Base-by-base conservation (phyloP, 179 eudicot genomes). In the Nepenthes alata region DNA sequence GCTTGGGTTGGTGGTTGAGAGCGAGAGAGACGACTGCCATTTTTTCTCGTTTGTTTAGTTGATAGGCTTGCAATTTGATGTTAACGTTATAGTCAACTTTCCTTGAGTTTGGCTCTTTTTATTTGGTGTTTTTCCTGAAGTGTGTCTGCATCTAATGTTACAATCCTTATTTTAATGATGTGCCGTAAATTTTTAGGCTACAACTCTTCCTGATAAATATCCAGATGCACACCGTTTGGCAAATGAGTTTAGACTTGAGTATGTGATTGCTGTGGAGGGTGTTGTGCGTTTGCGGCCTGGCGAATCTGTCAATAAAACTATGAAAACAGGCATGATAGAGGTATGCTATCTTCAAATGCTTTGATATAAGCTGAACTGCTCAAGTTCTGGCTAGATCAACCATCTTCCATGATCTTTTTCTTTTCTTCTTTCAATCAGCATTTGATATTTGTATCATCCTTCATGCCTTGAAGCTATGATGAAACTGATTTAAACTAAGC, bases 271-370 rank as follows among this genome's bases (percentile, higher is more conserved):
- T 50, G 83, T 88, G 15, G 88, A 91, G 67, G 97, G 97, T 47
- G 70, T 86, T 51, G 87, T 91, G 60, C 83, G 89, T 53, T 58
- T 67, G 41, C 77, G 97, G 47, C 97, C 97, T 14, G 57, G 68
- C 50, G 97, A 88, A 66, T 83, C 96, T 6, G 63, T 88, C 36
- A 91, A 91, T 69, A 77, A 69, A 70, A 88, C 82, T 75, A 88
- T 91, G 96, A 81, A 78, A 78, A 91, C 96, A 34, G 97, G 96
- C 58, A 77, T 58, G 78, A 73, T 91, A 62, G 97, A 91, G 91
- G 97, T 88, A 69, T 65, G 64, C 59, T 38, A 37, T 38, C 1
- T 16, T 41, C 15, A 37, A 15, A 6, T 13, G 12, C 35, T 37
- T 13, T 50, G 13, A 6, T 38, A 51, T 63, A 25, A 25, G 25